These are phyloP conservation scores for Nematodospora valgi DNA, from an alignment of 805 yeast species.

Conservation along the genomic window DNA sequence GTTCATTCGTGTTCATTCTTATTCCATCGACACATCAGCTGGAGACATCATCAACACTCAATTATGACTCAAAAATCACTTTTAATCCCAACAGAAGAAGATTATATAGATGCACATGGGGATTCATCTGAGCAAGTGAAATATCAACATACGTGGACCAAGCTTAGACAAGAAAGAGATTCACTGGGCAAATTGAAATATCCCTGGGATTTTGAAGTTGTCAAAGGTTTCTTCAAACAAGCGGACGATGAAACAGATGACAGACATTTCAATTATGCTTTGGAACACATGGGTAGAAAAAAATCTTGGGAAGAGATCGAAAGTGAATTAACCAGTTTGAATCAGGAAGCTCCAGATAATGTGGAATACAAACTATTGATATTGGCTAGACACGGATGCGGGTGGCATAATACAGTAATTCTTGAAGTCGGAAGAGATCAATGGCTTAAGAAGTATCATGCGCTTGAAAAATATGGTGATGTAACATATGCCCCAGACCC, in stretches of 20 bases:
- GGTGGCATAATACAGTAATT: conserved; percentile 58
- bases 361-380: conserved; percentile 48
- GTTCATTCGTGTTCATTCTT: too few relatives aligned
- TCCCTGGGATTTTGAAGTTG: conserved; percentile 48
- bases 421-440: conserved; percentile 50
- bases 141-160: conserved; percentile 11
- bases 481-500: conserved; percentile 61
- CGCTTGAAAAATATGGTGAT: conserved; percentile 51
- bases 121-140: conserved; percentile 16
- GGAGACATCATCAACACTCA: too few relatives aligned
- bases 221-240: conserved; percentile 50
- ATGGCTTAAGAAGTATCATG: conserved; percentile 60
- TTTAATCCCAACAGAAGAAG: conserved; percentile 28
- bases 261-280: conserved; percentile 39
- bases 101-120: conserved; percentile 31
- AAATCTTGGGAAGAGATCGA: conserved; percentile 39
- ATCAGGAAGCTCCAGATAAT: conserved; percentile 28
- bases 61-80: conserved; percentile 18
- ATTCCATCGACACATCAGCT: too few relatives aligned
- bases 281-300: conserved; percentile 42
- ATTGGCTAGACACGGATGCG: conserved; percentile 69
- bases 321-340: conserved; percentile 30
- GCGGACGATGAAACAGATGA: conserved; percentile 45
- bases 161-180: conserved; percentile 16
- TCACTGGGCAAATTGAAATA: conserved; percentile 16